phyloP scores from a whole-genome alignment of 352 stramenopile genomes.

The Blastocystis sp. region DNA sequence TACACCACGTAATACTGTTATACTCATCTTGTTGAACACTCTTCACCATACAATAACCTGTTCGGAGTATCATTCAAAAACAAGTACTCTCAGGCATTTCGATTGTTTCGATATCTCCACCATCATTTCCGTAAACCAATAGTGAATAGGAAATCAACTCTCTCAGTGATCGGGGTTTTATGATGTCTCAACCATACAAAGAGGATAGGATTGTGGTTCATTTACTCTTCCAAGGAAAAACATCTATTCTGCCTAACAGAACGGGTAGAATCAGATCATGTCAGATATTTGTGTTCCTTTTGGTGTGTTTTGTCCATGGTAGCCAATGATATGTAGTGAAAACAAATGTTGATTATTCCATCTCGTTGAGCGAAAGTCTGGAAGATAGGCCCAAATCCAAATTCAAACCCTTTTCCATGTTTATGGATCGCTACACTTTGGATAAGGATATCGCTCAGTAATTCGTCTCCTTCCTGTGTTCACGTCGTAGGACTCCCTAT shows the following conservation, averaged over 20 bases:
- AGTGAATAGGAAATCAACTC: not conserved
- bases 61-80: no score
- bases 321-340: not conserved
- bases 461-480: not conserved
- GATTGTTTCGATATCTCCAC: no score
- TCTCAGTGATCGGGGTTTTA: constrained; percentile 52
- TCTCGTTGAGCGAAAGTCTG: not conserved
- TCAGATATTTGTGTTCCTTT: constrained; percentile 38
- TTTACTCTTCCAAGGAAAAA: not conserved
- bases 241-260: not conserved
- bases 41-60: no score
- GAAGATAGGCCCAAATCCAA: not conserved
- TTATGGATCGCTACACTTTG: constrained; percentile 36
- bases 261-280: not conserved
- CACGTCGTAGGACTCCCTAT: constrained; percentile 19
- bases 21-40: no score
- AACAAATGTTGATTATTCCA: not conserved
- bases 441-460: constrained; percentile 36
- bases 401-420: constrained; percentile 47
- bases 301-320: not conserved
- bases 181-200: constrained; percentile 20
- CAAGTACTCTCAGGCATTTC: no score
- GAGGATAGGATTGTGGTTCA: not conserved
- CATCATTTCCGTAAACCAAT: no score
- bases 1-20: no score